Evolutionary conservation across 768 basidiomycete genomes (phyloP).

Genomic region (Lactarius tabidus): DNA sequence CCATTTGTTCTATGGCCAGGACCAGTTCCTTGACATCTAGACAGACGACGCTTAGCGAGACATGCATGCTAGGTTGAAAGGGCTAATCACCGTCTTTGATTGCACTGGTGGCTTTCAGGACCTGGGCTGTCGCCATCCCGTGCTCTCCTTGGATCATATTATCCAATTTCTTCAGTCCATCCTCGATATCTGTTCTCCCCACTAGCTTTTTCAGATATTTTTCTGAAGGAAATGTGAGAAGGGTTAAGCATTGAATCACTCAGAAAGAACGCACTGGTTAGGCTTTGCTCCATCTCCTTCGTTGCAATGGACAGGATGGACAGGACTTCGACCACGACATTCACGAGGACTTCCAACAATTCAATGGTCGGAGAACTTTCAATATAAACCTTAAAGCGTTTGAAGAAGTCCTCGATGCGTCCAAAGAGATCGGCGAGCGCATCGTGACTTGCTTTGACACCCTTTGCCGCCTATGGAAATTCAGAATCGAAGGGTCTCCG

Average conservation of each 20-base stretch:
- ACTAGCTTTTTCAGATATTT: background rate
- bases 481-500: background rate
- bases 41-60: no score
- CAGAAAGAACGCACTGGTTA: background rate
- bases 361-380: background rate
- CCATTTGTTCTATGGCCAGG: no score
- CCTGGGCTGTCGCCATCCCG: no score
- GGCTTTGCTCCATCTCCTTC: background rate
- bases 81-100: background rate
- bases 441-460: no score
- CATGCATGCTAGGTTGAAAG: no score
- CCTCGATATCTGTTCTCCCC: no score
- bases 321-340: background rate
- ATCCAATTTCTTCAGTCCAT: no score
- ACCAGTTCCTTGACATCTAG: no score
- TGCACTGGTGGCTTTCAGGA: background rate
- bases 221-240: background rate
- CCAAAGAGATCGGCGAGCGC: background rate
- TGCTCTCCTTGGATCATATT: no score
- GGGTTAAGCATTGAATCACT: background rate
- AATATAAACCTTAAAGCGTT: background rate
- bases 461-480: no score
- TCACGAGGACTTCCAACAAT: background rate
- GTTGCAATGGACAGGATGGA: slow-evolving; percentile 1
- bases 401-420: background rate